These are phyloP conservation scores for Pseudogymnoascus sp. DNA, from an alignment of 2,329 filamentous ascomycete species.

Conservation along the genomic window DNA sequence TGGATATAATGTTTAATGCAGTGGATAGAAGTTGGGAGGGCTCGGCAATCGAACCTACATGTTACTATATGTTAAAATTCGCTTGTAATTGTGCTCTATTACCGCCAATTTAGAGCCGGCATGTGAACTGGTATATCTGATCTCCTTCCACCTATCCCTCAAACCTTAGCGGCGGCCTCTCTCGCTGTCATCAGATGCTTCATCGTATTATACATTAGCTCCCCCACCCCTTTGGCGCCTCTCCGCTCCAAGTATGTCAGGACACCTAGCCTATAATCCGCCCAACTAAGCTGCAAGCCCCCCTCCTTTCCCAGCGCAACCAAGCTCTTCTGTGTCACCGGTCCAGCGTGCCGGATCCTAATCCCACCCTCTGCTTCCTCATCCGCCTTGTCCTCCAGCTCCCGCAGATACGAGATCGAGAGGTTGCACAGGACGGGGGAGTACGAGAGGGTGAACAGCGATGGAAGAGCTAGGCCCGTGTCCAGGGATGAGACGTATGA, in stretches of 20 bases:
- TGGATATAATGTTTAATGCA: slow-evolving; percentile 8
- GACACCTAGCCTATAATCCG: slow-evolving; percentile 68
- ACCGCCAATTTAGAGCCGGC: neutral
- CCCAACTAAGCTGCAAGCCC: slow-evolving; percentile 61
- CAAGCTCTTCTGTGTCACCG: slow-evolving; percentile 63
- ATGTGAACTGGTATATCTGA: neutral
- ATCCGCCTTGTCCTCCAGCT: slow-evolving; percentile 50
- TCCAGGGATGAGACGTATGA: slow-evolving; percentile 44
- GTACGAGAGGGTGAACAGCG: slow-evolving; percentile 52
- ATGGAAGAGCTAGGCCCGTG: slow-evolving; percentile 38
- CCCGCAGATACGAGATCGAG: slow-evolving; percentile 48
- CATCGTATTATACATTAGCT: slow-evolving; percentile 76
- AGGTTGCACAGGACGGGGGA: slow-evolving; percentile 50
- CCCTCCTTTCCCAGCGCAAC: slow-evolving; percentile 55
- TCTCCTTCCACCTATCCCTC: neutral
- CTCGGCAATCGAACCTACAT: neutral
- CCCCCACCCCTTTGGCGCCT: slow-evolving; percentile 58
- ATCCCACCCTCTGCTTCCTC: slow-evolving; percentile 37
- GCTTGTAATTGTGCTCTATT: neutral
- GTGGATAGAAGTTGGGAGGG: neutral
- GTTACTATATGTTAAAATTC: neutral
- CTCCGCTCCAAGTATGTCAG: slow-evolving; percentile 58
- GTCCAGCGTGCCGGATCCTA: slow-evolving; percentile 52
- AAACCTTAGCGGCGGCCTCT: slow-evolving; percentile 27
- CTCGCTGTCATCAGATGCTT: slow-evolving; percentile 54